phyloP scores from a whole-genome alignment of 345 rosid genomes.

The Gossypium raimondii region DNA sequence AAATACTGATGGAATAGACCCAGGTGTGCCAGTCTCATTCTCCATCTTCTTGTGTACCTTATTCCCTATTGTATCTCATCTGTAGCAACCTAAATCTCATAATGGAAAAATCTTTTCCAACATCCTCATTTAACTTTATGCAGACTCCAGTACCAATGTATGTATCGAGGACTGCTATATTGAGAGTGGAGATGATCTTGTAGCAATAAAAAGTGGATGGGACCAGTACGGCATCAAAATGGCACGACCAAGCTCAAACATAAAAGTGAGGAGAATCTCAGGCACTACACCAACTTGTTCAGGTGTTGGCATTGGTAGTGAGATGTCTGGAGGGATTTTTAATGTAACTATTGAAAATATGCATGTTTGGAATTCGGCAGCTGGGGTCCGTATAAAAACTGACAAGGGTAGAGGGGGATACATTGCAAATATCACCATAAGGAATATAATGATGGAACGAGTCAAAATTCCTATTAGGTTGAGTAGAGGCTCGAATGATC shows the following conservation, averaged over 20 bases:
- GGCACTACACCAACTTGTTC: conserved; percentile 97
- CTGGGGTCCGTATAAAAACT: conserved; percentile 86
- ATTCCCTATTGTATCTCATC: not conserved
- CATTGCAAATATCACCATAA: conserved; percentile 59
- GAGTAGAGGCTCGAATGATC: conserved; percentile 89
- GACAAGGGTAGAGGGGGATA: conserved; percentile 92
- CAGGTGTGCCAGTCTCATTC: conserved; percentile 42
- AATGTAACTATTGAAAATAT: conserved; percentile 64
- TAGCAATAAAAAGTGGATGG: conserved; percentile 97
- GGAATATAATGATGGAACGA: conserved; percentile 61
- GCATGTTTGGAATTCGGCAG: conserved; percentile 86
- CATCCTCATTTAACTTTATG: conserved; percentile 12
- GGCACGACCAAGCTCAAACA: conserved; percentile 89
- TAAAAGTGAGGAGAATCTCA: conserved; percentile 61
- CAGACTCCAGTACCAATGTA: conserved; percentile 86
- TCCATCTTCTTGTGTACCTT: not conserved
- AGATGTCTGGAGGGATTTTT: conserved; percentile 93
- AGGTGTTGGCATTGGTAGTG: conserved; percentile 93
- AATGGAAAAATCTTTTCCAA: not conserved
- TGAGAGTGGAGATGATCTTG: conserved; percentile 95
- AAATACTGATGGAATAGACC: conserved; percentile 97
- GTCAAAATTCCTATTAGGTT: conserved; percentile 85
- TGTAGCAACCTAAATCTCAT: not conserved
- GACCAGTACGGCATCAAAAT: conserved; percentile 80
- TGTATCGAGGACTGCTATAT: conserved; percentile 91